A percentile compares a stretch with the other conserved stretches of the same genome.
Evolutionary conservation across 257 asterid species (phyloP).

Genomic region (Phtheirospermum japonicum): DNA sequence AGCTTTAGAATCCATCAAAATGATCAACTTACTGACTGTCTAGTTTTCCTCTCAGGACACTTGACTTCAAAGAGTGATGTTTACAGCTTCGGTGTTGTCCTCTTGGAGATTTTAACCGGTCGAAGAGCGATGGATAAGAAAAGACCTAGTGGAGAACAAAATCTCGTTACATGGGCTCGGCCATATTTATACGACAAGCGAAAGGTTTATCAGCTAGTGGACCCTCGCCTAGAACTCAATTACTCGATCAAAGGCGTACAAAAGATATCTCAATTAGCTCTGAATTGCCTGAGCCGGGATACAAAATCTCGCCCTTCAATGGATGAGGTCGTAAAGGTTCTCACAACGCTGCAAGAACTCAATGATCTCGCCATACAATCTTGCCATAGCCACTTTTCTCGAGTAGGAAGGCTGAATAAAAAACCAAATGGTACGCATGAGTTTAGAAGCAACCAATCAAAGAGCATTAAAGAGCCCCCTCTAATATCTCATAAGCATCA

Average conservation of each 20-base stretch:
- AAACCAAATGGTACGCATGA: conserved; percentile 51
- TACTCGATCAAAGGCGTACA: conserved; percentile 86
- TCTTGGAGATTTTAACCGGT: conserved; percentile 81
- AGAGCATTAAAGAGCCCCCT: conserved; percentile 36
- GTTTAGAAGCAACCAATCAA: conserved; percentile 42
- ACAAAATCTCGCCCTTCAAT: conserved; percentile 78
- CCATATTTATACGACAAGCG: conserved; percentile 81
- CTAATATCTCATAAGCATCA: conserved; percentile 32
- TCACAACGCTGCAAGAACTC: conserved; percentile 67
- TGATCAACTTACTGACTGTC: too few species aligned
- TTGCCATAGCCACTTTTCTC: conserved; percentile 58
- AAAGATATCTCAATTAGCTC: conserved; percentile 67
- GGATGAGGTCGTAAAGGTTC: conserved; percentile 82
- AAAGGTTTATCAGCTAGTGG: conserved; percentile 78
- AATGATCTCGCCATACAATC: conserved; percentile 74
- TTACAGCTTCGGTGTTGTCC: conserved; percentile 91
- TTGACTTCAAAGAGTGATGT: conserved; percentile 90
- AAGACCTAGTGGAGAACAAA: conserved; percentile 86
- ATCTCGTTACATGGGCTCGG: conserved; percentile 89
- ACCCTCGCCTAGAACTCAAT: conserved; percentile 80
- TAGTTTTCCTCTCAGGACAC: conserved; percentile 50
- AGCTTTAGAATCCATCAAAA: too few species aligned
- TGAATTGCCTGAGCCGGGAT: conserved; percentile 69
- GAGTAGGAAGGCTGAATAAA: conserved; percentile 56
- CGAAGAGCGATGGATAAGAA: conserved; percentile 92